Evolutionary conservation across 192 early-diverging fungal genomes (phyloP).

Genomic region (Coemansia sp.): DNA sequence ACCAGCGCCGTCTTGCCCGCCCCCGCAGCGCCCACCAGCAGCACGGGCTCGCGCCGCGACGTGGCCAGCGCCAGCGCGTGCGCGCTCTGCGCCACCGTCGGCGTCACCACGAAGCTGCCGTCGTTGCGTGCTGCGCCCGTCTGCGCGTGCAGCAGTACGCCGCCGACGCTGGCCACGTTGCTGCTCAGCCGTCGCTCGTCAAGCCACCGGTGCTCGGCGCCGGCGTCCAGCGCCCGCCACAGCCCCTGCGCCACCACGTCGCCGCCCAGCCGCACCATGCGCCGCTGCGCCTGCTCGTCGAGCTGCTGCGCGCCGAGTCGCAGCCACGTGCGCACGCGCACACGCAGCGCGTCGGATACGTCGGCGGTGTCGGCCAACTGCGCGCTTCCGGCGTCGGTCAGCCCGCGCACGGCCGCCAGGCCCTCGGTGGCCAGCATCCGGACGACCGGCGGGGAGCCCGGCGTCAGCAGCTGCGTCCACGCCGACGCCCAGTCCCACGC

Average conservation of each 20-base stretch:
- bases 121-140: constrained; percentile 9
- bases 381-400: constrained; percentile 24
- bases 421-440: constrained; percentile 42
- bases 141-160: constrained; percentile 42
- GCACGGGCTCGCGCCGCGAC: constrained; percentile 81
- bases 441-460: neutral
- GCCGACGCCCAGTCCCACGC: constrained; percentile 39
- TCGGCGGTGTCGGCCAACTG: constrained; percentile 12
- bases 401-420: constrained; percentile 16
- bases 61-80: constrained; percentile 79
- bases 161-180: constrained; percentile 43
- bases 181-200: constrained; percentile 17
- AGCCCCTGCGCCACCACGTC: neutral
- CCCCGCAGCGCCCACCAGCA: constrained; percentile 83
- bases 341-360: constrained; percentile 6
- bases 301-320: constrained; percentile 22
- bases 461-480: constrained; percentile 26
- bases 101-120: constrained; percentile 60
- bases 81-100: constrained; percentile 72
- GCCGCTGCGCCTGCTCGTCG: constrained; percentile 7
- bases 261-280: constrained; percentile 15
- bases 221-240: constrained; percentile 10
- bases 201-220: constrained; percentile 19
- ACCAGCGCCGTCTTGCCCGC: constrained; percentile 88
- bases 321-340: constrained; percentile 22